Base-by-base conservation (phyloP, 1,284 basidiomycete species). In the Malassezia dermatis region DNA sequence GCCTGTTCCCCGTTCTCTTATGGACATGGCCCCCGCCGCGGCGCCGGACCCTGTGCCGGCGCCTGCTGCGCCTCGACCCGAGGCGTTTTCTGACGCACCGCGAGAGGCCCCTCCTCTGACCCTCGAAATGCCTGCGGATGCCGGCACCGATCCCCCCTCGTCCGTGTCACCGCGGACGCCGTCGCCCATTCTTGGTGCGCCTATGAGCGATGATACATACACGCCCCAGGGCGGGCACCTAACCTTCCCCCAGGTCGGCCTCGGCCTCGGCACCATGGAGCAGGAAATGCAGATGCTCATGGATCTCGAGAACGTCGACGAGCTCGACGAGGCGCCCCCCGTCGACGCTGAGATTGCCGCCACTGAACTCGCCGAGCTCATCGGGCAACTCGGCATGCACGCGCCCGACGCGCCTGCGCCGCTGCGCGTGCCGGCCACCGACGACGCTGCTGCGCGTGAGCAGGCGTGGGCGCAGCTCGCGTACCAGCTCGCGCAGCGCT, bases 261-360 rank as follows among this genome's bases (percentile, higher is more conserved):
- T 66, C 30, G 66, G 63, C 24, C 53, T 69, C 24, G 68, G 63
- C 23, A 65, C 65, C 1, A 62, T 66, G 24, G 59, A 64, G 52
- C 58, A 67, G 19, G 65, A 71, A 43, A 64, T 70, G 57, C 53
- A 68, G 28, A 42, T 64, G 53, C 58, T 71, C 24, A 62, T 68
- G 39, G 67, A 63, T 53, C 65, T 62, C 42, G 51, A 58, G 8
- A 46, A 52, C 15, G 39, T 51, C 1, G 34, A 52, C 15, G 55
- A 57, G 17, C 19, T 19, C 8, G 48, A 51, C 26, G 54, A 39
- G 6, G 34, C 28, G 21, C 12, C 46, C 12, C 11, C 8, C 0
- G 24, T 35, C 6, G 46, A 40, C 31, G 32, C 47, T 21, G 44
- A 50, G 19, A 59, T 56, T 3, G 24, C 21, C 19, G 30, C 64